Evolutionary conservation across 2,329 filamentous ascomycete genomes (phyloP), one percentile per base, ranked within the genome.

Genomic region (Trematosphaeria pertusa): DNA sequence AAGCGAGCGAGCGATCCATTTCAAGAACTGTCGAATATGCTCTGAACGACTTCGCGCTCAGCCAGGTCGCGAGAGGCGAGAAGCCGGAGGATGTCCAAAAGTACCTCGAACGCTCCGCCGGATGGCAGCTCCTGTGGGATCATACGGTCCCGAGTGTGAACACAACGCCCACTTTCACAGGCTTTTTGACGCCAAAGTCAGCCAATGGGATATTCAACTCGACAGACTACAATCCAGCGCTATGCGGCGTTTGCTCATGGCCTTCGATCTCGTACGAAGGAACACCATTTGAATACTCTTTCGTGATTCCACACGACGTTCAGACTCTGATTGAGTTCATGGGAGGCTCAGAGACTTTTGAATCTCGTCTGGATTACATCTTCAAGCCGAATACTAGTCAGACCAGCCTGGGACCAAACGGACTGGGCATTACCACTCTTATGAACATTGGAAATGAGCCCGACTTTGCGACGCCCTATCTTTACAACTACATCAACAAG

Each of bases 391-490:
- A 61, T 30, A 68, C 59, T 6, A 62, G 62, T 8, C 62, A 73
- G 43, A 57, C 65, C 17, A 58, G 67, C 18, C 59, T 71, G 0
- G 67, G 67, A 5, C 63, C 58, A 1, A 73, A 73, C 35, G 69
- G 69, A 3, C 64, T 64, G 0, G 69, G 67, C 2, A 73, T 70
- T 40, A 69, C 59, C 5, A 79, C 87, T 15, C 86, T 87, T 64
- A 85, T 58, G 56, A 59, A 59, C 26, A 59, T 59, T n/a, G 56
- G 56, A 32, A 87, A 88, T 64, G 83, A 88, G 66, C 85, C 85
- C 18, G 78, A 78, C 66, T 89, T 89, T 72, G 81, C 79, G 2
- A 82, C 84, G 0, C 86, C 86, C 0, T 89, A 69, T 56, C 76
- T 89, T 1, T 64, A 62, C 59, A 24, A 67, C 65, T 59, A 73